A percentile compares a stretch with the other conserved stretches of the same genome.
Evolutionary conservation across 345 rosid species (phyloP).

Genomic region (Euphorbia tirucalli): DNA sequence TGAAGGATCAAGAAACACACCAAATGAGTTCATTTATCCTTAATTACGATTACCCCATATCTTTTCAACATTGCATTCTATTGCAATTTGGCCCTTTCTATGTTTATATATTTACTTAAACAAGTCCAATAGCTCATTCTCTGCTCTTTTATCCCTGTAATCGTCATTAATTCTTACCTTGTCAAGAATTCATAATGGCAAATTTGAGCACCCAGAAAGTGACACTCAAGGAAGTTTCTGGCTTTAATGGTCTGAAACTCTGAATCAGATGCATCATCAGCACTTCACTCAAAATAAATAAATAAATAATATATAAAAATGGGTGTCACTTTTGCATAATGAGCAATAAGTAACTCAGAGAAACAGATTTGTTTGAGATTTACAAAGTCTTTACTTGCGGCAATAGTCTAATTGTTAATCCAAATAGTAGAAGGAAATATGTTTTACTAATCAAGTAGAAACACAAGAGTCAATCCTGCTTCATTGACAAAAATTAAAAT

Average conservation of each 20-base stretch:
- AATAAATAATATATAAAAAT: slow-evolving; percentile 12
- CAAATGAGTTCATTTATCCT: no score
- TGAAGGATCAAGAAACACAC: no score
- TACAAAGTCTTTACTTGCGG: no score
- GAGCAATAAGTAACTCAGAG: no score
- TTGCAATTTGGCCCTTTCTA: no score
- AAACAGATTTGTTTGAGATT: no score
- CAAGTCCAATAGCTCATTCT: background rate
- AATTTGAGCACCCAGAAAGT: background rate
- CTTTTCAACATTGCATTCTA: no score
- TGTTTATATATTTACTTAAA: no score
- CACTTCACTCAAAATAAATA: slow-evolving; percentile 15
- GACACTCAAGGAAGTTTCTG: background rate
- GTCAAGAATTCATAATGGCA: slow-evolving; percentile 22
- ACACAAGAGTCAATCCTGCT: slow-evolving; percentile 16
- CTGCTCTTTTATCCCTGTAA: background rate
- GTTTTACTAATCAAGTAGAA: slow-evolving; percentile 10
- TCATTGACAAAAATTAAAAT: slow-evolving; percentile 17
- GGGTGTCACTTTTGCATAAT: background rate
- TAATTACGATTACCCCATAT: no score
- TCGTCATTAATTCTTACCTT: background rate
- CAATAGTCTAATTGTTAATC: no score
- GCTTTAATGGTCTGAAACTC: background rate
- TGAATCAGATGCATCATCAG: slow-evolving; percentile 1
- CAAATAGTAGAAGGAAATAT: background rate